These are phyloP conservation scores for Kwoniella shivajii DNA, from an alignment of 1,284 basidiomycete genomes.

Conservation along the genomic window DNA sequence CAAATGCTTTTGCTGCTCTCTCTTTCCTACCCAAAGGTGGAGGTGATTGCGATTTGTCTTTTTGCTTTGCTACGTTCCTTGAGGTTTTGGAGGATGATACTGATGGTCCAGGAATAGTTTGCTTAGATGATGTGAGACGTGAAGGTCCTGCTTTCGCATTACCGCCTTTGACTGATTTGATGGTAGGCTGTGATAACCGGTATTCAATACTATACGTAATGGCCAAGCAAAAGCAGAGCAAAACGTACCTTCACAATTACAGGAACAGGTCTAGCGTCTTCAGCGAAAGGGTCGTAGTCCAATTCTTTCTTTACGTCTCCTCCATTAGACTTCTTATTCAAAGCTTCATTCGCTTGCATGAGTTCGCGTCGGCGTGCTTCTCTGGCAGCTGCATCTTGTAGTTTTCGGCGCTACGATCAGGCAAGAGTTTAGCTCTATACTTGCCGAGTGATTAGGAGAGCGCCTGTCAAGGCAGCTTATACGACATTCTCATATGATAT, in stretches of 20 bases:
- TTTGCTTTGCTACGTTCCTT: not conserved
- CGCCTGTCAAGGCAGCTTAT: no score
- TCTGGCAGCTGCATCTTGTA: conserved; percentile 37
- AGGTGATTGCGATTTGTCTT: conserved; percentile 18
- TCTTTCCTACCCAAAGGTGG: conserved; percentile 41
- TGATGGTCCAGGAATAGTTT: conserved; percentile 6
- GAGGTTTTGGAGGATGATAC: not conserved
- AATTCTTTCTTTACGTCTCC: conserved; percentile 2
- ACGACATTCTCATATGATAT: no score
- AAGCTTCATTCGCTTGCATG: conserved; percentile 40
- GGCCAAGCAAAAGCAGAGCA: not conserved
- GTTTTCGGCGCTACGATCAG: conserved; percentile 31
- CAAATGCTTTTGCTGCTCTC: conserved; percentile 33
- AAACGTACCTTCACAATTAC: conserved; percentile 17
- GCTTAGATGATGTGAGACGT: conserved; percentile 2
- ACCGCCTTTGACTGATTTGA: not conserved
- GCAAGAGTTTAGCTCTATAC: no score
- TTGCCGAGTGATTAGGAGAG: no score
- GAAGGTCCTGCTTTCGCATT: not conserved
- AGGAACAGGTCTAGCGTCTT: conserved; percentile 30
- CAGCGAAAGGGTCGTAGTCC: conserved; percentile 49
- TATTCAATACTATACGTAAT: not conserved
- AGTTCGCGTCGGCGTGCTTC: conserved; percentile 43
- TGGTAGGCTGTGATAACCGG: not conserved
- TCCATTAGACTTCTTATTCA: conserved; percentile 20